phyloP scores from a whole-genome alignment of 768 basidiomycete species.

The Boletus subcaerulescens region DNA sequence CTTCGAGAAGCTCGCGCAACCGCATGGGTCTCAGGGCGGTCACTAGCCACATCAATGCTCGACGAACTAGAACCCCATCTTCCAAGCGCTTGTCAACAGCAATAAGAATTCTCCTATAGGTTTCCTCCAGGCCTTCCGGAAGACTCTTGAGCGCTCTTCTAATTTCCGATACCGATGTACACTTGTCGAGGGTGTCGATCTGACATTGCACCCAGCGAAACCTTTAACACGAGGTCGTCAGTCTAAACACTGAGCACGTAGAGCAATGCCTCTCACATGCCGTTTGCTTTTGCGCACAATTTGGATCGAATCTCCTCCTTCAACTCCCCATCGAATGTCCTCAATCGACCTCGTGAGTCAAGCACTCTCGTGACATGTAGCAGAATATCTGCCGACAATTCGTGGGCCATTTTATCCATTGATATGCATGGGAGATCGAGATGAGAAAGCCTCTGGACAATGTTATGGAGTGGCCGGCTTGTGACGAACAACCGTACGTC shows the following conservation, averaged over 20 bases:
- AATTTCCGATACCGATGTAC: neutral
- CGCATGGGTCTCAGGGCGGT: constrained; percentile 6
- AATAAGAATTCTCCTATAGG: constrained; percentile 19
- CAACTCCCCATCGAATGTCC: neutral
- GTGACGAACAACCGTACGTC: constrained; percentile 7
- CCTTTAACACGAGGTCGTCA: neutral
- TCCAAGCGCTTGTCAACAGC: neutral
- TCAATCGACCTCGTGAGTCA: constrained; percentile 3
- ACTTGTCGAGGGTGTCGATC: constrained; percentile 9
- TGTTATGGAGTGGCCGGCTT: constrained; percentile 3
- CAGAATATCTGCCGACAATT: constrained; percentile 9
- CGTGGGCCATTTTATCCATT: neutral
- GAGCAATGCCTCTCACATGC: constrained; percentile 13
- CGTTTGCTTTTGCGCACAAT: constrained; percentile 13
- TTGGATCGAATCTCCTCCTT: constrained; percentile 5
- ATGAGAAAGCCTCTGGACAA: neutral
- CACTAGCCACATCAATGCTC: constrained; percentile 15
- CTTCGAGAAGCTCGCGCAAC: constrained; percentile 9
- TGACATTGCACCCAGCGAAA: constrained; percentile 19
- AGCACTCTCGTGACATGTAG: constrained; percentile 10
- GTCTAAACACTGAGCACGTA: neutral
- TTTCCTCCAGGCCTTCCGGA: constrained; percentile 20
- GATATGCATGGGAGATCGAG: constrained; percentile 6
- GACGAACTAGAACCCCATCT: neutral
- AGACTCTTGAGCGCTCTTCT: constrained; percentile 3